Conservation (phyloP, 768 basidiomycete genomes). For the Termitomyces sp. region DNA sequence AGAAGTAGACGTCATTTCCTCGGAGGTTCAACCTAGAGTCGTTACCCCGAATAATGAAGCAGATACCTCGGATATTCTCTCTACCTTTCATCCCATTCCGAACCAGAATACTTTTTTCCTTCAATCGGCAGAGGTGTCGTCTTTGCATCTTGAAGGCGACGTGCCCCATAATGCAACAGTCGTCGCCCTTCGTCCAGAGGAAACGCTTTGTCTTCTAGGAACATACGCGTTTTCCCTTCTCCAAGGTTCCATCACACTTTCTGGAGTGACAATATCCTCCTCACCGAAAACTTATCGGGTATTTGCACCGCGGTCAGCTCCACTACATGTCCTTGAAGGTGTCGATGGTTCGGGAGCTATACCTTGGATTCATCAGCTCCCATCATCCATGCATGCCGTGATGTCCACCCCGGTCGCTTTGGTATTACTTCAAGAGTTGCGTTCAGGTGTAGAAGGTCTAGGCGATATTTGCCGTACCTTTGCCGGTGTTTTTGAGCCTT, state of each 20-base stretch:
- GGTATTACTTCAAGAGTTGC: constrained; percentile 50
- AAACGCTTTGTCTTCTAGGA: constrained; percentile 67
- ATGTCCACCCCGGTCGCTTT: constrained; percentile 26
- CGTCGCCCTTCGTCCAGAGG: constrained; percentile 36
- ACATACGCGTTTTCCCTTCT: constrained; percentile 56
- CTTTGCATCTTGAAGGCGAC: constrained; percentile 20
- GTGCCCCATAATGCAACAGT: constrained; percentile 21
- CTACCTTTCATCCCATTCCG: constrained; percentile 43
- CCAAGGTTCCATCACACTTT: constrained; percentile 51
- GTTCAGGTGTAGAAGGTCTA: constrained; percentile 61
- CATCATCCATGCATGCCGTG: constrained; percentile 11
- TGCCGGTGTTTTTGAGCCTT: constrained; percentile 54
- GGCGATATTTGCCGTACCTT: constrained; percentile 58
- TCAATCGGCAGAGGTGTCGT: constrained; percentile 28
- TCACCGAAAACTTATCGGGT: constrained; percentile 41
- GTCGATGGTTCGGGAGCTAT: constrained; percentile 9
- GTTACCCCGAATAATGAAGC: neutral
- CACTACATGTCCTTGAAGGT: constrained; percentile 49
- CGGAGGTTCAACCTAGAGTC: constrained; percentile 3
- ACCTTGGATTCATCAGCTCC: constrained; percentile 11
- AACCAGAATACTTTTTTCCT: constrained; percentile 44
- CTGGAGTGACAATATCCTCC: constrained; percentile 45
- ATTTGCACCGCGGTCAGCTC: constrained; percentile 77
- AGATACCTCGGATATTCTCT: constrained; percentile 23
- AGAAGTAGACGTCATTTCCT: constrained; percentile 22